Percentiles rank a stretch among this genome's conserved stretches.
These are phyloP conservation scores for Closterium sp. DNA, from an alignment of 139 green algal species.

Conservation along the genomic window DNA sequence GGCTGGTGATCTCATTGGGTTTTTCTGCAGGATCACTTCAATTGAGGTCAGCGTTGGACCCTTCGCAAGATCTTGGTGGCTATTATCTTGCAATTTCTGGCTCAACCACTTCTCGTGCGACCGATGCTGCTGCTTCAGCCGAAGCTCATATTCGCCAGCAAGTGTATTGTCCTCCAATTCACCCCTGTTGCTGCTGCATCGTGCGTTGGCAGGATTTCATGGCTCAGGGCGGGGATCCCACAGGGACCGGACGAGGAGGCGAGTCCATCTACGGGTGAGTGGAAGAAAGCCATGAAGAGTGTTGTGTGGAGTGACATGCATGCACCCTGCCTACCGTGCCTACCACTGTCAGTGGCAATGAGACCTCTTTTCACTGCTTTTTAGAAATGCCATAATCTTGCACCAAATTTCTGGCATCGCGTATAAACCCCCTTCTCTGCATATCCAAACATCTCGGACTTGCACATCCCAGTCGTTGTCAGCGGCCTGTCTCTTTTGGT, in stretches of 20 bases:
- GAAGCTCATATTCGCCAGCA: neutral
- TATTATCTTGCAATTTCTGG: neutral
- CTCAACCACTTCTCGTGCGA: neutral
- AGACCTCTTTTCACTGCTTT: too few relatives aligned
- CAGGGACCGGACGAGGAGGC: slow-evolving; percentile 59
- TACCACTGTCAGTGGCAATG: too few relatives aligned
- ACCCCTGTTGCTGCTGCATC: neutral
- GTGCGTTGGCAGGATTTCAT: slow-evolving; percentile 56
- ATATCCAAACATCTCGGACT: too few relatives aligned
- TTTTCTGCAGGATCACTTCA: neutral
- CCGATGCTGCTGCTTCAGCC: neutral
- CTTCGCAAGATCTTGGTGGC: neutral
- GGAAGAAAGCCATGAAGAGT: too few relatives aligned
- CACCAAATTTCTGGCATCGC: too few relatives aligned
- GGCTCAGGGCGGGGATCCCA: slow-evolving; percentile 63
- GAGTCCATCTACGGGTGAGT: slow-evolving; percentile 56
- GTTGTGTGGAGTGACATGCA: too few relatives aligned
- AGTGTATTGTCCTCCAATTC: neutral
- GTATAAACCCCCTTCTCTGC: too few relatives aligned
- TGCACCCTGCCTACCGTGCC: too few relatives aligned
- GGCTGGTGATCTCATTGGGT: neutral
- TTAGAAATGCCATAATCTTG: too few relatives aligned
- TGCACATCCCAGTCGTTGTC: too few relatives aligned
- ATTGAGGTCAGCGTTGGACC: neutral
- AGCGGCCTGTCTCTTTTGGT: neutral